These are phyloP conservation scores for Limnanthes douglasii DNA, from an alignment of 345 rosid genomes.

Conservation along the genomic window DNA sequence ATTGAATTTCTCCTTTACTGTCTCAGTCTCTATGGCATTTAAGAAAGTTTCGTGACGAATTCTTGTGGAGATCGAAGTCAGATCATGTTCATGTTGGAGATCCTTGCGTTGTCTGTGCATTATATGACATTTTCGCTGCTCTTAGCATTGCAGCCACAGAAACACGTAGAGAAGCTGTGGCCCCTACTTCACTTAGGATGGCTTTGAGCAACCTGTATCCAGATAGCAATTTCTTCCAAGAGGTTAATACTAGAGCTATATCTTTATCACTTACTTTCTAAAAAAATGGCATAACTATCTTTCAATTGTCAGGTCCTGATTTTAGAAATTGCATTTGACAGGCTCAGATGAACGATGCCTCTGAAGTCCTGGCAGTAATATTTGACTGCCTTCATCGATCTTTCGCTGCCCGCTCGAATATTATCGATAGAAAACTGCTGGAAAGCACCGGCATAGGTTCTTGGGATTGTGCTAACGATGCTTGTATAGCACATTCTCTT, in stretches of 20 bases:
- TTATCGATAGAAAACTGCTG: constrained; percentile 47
- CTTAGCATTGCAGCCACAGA: constrained; percentile 43
- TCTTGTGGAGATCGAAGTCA: constrained; percentile 52
- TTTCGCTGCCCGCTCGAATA: constrained; percentile 36
- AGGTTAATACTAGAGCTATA: constrained; percentile 31
- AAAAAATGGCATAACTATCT: not conserved
- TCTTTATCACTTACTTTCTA: constrained; percentile 1
- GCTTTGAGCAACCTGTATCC: constrained; percentile 89
- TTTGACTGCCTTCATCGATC: constrained; percentile 89
- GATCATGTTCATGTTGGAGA: constrained; percentile 82
- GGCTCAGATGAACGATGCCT: constrained; percentile 99
- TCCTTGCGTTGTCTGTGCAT: constrained; percentile 89
- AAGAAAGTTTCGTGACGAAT: constrained; percentile 62
- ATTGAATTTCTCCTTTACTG: constrained; percentile 7
- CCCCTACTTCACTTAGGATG: constrained; percentile 75
- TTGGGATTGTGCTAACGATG: constrained; percentile 64
- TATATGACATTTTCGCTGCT: constrained; percentile 60
- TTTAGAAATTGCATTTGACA: constrained; percentile 21
- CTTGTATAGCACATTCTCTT: constrained; percentile 73
- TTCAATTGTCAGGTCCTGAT: constrained; percentile 4
- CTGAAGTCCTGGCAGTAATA: constrained; percentile 82
- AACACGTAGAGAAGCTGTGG: constrained; percentile 51
- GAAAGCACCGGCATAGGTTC: constrained; percentile 47
- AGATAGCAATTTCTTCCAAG: constrained; percentile 83
- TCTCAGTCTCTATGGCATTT: constrained; percentile 93